Conservation (phyloP, 179 eudicot genomes). For the Spergularia azorica region DNA sequence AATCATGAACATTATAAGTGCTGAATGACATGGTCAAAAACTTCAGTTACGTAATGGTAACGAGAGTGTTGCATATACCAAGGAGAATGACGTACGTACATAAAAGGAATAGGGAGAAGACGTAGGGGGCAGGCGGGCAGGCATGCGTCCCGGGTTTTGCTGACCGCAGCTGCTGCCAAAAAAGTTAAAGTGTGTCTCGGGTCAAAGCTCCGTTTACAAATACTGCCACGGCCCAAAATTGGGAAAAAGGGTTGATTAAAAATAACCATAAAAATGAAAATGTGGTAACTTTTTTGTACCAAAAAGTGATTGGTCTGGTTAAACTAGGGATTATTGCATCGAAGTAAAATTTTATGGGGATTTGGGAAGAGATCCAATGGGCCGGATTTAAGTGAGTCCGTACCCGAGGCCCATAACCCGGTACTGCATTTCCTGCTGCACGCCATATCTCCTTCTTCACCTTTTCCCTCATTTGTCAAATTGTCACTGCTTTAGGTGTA, state of each 20-base stretch:
- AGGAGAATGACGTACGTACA: constrained; percentile 9
- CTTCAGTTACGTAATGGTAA: too few relatives aligned
- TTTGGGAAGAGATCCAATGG: constrained; percentile 20
- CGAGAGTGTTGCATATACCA: too few relatives aligned
- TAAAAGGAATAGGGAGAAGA: neutral
- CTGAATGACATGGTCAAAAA: neutral
- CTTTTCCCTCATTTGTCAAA: neutral
- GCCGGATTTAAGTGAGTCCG: constrained; percentile 5
- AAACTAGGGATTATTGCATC: constrained; percentile 4
- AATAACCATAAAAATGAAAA: too few relatives aligned
- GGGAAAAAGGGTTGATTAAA: neutral
- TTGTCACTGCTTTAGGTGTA: constrained; percentile 24
- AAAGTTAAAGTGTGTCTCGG: constrained; percentile 1
- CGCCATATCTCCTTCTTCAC: constrained; percentile 4
- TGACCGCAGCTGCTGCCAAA: constrained; percentile 15
- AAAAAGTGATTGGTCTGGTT: constrained; percentile 1
- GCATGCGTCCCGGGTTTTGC: constrained; percentile 25
- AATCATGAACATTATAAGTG: neutral
- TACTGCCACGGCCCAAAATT: neutral
- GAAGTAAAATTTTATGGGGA: neutral
- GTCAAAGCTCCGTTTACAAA: neutral
- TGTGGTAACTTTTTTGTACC: neutral
- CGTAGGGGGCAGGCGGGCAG: neutral
- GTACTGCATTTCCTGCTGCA: constrained; percentile 16
- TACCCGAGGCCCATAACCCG: constrained; percentile 18